Evolutionary conservation across 805 yeast genomes (phyloP).

Genomic region (Saccharomycopsis sp.): DNA sequence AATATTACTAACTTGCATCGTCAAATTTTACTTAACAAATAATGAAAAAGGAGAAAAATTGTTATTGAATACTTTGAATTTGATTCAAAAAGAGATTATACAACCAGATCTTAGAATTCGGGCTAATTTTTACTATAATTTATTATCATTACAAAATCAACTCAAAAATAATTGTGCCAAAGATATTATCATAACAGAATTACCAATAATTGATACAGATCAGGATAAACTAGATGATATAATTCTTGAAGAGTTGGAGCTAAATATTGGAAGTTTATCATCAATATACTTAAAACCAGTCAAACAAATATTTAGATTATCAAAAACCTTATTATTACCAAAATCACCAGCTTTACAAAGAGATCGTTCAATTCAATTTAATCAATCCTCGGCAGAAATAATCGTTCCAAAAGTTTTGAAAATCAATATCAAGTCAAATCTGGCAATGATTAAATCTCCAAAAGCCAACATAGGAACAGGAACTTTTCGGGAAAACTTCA

Average conservation of each 20-base stretch:
- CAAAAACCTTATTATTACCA: constrained; percentile 41
- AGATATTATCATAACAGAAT: constrained; percentile 43
- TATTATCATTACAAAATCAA: too few species aligned
- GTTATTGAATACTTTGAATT: constrained; percentile 23
- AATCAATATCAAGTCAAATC: constrained; percentile 12
- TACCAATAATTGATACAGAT: constrained; percentile 56
- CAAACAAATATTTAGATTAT: constrained; percentile 59
- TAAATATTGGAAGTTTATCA: constrained; percentile 72
- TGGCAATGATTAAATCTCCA: too few species aligned
- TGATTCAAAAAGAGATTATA: constrained; percentile 59
- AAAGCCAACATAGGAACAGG: too few species aligned
- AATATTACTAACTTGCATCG: constrained; percentile 59
- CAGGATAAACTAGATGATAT: constrained; percentile 59
- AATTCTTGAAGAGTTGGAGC: constrained; percentile 69
- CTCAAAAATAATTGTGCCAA: constrained; percentile 26
- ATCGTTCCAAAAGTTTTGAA: constrained; percentile 10
- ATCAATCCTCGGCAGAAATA: not conserved
- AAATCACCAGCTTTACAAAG: constrained; percentile 10
- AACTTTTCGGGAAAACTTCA: too few species aligned
- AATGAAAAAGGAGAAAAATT: constrained; percentile 42
- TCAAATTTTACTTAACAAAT: constrained; percentile 51
- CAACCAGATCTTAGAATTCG: constrained; percentile 86
- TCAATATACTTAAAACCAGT: constrained; percentile 80
- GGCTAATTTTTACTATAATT: constrained; percentile 77
- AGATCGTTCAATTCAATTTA: too few species aligned